These are phyloP conservation scores for Myochromella boudieri DNA, from an alignment of 768 basidiomycete genomes.

Conservation along the genomic window DNA sequence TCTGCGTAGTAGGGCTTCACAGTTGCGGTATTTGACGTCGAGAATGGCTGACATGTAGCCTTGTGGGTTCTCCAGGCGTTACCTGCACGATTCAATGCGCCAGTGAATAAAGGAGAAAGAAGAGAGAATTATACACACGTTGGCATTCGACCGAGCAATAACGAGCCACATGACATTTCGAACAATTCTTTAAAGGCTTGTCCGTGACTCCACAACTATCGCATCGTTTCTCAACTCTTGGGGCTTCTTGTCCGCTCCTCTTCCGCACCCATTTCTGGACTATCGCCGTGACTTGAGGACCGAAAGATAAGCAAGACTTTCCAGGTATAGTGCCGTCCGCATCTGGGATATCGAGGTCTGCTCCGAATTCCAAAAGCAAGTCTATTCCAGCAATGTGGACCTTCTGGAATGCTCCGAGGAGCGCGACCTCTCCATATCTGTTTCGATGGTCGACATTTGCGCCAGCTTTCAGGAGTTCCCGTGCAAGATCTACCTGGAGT, in stretches of 20 bases:
- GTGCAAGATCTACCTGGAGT: slow-evolving; percentile 29
- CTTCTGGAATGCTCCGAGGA: slow-evolving; percentile 31
- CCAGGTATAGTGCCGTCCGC: slow-evolving; percentile 37
- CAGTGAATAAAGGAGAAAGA: neutral
- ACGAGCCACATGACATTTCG: slow-evolving; percentile 40
- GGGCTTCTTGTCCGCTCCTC: slow-evolving; percentile 41
- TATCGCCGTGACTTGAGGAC: slow-evolving; percentile 43
- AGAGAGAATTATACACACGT: slow-evolving; percentile 28
- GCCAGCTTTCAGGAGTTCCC: slow-evolving; percentile 41
- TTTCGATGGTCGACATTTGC: slow-evolving; percentile 51
- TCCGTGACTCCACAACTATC: slow-evolving; percentile 30
- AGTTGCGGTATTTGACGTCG: slow-evolving; percentile 39
- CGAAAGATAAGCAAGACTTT: slow-evolving; percentile 30
- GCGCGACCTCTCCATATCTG: slow-evolving; percentile 45
- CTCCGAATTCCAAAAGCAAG: slow-evolving; percentile 48
- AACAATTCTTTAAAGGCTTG: slow-evolving; percentile 39
- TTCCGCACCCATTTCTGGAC: slow-evolving; percentile 48
- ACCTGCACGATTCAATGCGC: slow-evolving; percentile 29
- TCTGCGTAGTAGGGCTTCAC: slow-evolving; percentile 43
- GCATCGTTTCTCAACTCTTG: slow-evolving; percentile 45
- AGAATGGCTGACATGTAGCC: slow-evolving; percentile 44
- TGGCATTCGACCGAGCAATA: slow-evolving; percentile 61
- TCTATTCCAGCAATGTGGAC: slow-evolving; percentile 35
- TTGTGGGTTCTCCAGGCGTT: slow-evolving; percentile 51
- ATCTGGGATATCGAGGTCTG: slow-evolving; percentile 40